Percentiles rank a stretch among this genome's conserved stretches.
These are phyloP conservation scores for Verticillium longisporum DNA, from an alignment of 2,329 filamentous ascomycete species.

Conservation along the genomic window DNA sequence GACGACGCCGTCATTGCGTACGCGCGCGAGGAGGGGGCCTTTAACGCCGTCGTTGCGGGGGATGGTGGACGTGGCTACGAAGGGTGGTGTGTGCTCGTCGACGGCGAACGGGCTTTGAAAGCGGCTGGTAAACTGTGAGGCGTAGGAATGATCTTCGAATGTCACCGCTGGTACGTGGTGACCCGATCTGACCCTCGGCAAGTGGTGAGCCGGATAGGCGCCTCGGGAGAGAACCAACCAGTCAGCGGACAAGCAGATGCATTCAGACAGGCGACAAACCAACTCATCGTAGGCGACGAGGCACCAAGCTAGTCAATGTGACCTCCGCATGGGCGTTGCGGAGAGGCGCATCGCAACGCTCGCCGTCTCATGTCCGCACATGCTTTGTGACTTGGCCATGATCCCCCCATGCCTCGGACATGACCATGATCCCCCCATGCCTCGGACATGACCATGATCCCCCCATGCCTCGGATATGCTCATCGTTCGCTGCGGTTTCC, in stretches of 20 bases:
- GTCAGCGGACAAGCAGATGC: no score
- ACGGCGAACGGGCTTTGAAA: constrained; percentile 62
- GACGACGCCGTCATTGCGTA: constrained; percentile 67
- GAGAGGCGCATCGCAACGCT: background rate
- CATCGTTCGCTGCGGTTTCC: background rate
- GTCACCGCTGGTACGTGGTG: background rate
- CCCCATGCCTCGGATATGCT: background rate
- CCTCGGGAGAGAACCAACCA: no score
- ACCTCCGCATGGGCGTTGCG: background rate
- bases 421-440: no score
- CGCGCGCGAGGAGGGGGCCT: constrained; percentile 53
- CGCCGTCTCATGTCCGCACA: background rate
- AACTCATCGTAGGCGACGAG: background rate
- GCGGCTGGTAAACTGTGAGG: constrained; percentile 45
- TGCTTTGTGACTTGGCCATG: background rate
- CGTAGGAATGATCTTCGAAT: background rate
- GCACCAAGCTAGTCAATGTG: background rate
- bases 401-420: no score
- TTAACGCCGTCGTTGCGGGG: constrained; percentile 62
- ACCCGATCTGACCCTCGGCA: no score
- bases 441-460: no score
- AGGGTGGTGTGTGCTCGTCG: constrained; percentile 84
- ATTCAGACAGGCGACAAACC: no score
- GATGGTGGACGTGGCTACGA: constrained; percentile 59
- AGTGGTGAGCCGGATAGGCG: background rate